Evolutionary conservation across 192 early-diverging fungal genomes (phyloP).

Genomic region (Pecoramyces ruminantium): DNA sequence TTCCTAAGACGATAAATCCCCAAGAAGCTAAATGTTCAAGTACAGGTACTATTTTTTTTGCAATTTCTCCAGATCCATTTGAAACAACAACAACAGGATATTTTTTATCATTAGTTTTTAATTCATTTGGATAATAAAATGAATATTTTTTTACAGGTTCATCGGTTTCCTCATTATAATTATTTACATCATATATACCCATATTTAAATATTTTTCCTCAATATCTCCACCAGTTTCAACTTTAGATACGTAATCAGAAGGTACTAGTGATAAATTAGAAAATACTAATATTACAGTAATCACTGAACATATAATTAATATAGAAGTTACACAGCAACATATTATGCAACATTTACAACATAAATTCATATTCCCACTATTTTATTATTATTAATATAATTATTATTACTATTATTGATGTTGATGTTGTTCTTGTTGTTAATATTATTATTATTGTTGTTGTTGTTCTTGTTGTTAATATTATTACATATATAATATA

Average conservation of each 20-base stretch:
- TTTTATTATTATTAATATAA: no score
- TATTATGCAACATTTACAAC: no score
- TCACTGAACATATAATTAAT: no score
- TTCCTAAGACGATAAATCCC: background rate
- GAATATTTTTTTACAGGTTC: background rate
- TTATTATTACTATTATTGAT: no score
- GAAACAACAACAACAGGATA: background rate
- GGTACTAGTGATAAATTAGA: background rate
- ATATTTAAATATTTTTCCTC: background rate
- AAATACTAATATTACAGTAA: no score
- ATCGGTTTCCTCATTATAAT: background rate
- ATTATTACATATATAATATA: no score
- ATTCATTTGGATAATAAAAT: background rate
- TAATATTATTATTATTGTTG: no score
- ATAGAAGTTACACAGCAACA: no score
- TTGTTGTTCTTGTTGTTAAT: no score
- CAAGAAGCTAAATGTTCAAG: background rate
- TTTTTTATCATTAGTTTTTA: background rate
- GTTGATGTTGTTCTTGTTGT: no score
- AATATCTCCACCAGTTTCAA: background rate
- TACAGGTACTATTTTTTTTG: background rate
- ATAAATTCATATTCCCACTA: no score
- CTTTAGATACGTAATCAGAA: background rate
- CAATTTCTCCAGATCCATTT: background rate
- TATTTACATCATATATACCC: no score